Percentiles rank a stretch among this genome's conserved stretches.
phyloP scores from a whole-genome alignment of 805 yeast genomes.

The Hanseniaspora lachancei region DNA sequence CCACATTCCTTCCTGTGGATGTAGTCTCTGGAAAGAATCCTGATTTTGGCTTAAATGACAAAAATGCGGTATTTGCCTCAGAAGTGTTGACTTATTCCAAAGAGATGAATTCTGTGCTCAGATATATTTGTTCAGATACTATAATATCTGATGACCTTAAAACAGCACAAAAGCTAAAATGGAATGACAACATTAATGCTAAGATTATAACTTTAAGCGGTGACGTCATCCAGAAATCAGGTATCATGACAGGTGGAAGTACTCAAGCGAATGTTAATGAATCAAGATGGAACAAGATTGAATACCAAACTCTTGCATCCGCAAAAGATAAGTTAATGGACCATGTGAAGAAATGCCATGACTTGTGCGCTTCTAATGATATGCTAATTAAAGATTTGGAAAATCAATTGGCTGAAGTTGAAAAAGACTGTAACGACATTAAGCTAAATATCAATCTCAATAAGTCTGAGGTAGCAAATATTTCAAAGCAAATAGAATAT shows the following conservation, averaged over 20 bases:
- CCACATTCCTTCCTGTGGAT: slow-evolving; percentile 81
- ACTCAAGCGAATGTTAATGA: slow-evolving; percentile 28
- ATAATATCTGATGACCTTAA: slow-evolving; percentile 61
- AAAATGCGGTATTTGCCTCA: slow-evolving; percentile 33
- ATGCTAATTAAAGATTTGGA: slow-evolving; percentile 28
- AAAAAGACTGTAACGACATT: slow-evolving; percentile 42
- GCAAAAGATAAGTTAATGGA: slow-evolving; percentile 34
- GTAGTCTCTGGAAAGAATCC: slow-evolving; percentile 49
- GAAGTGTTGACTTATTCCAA: slow-evolving; percentile 65
- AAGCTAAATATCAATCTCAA: slow-evolving; percentile 42
- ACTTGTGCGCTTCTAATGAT: background rate
- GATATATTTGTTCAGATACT: slow-evolving; percentile 66
- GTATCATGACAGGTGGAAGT: slow-evolving; percentile 85
- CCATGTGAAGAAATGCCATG: background rate
- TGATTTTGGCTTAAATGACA: slow-evolving; percentile 30
- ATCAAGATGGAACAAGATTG: slow-evolving; percentile 62
- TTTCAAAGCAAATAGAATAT: slow-evolving; percentile 39
- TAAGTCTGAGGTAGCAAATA: slow-evolving; percentile 32
- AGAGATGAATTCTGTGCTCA: slow-evolving; percentile 59
- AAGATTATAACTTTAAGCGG: slow-evolving; percentile 78
- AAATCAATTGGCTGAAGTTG: slow-evolving; percentile 30
- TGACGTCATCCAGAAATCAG: slow-evolving; percentile 67
- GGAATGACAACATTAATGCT: slow-evolving; percentile 45
- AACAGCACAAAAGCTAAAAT: slow-evolving; percentile 57
- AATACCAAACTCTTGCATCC: slow-evolving; percentile 40